These are phyloP conservation scores for Trametes cingulata DNA, from an alignment of 768 basidiomycete species.

Conservation along the genomic window DNA sequence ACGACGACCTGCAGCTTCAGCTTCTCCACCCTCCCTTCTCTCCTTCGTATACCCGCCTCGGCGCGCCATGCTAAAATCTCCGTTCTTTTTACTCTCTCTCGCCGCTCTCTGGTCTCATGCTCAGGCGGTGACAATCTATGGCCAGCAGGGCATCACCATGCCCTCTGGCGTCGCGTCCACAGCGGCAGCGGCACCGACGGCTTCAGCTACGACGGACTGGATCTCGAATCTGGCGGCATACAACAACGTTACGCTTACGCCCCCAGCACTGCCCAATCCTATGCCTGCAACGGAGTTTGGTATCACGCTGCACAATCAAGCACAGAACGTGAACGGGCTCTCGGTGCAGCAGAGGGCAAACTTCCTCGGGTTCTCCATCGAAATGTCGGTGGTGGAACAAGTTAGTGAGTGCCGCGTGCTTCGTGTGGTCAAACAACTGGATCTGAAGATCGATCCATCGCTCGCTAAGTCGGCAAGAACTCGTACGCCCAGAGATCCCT, in stretches of 20 bases:
- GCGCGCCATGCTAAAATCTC: slow-evolving; percentile 12
- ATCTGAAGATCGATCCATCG: slow-evolving; percentile 7
- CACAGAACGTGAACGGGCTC: slow-evolving; percentile 30
- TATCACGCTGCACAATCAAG: slow-evolving; percentile 28
- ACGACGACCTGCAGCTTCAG: not conserved
- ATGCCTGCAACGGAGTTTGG: slow-evolving; percentile 26
- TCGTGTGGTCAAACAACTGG: slow-evolving; percentile 1
- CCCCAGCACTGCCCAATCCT: slow-evolving; percentile 33
- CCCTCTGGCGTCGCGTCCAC: slow-evolving; percentile 12
- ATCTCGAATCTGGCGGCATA: slow-evolving; percentile 26
- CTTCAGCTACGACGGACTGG: slow-evolving; percentile 2
- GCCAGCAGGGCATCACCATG: slow-evolving; percentile 29
- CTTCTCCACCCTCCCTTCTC: not conserved
- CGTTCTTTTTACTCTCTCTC: slow-evolving; percentile 17
- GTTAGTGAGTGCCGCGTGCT: slow-evolving; percentile 47
- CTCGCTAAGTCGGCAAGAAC: slow-evolving; percentile 50
- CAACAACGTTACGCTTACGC: slow-evolving; percentile 32
- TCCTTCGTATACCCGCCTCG: slow-evolving; percentile 13
- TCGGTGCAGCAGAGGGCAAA: slow-evolving; percentile 48
- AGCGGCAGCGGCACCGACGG: slow-evolving; percentile 2
- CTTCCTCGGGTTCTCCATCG: slow-evolving; percentile 78
- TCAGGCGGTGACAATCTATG: slow-evolving; percentile 26
- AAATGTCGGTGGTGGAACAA: slow-evolving; percentile 70
- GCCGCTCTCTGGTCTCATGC: slow-evolving; percentile 4
- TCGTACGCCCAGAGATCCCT: slow-evolving; percentile 38